Base-by-base conservation (phyloP, 495 filamentous ascomycete species). In the Aspergillus nidulans region DNA sequence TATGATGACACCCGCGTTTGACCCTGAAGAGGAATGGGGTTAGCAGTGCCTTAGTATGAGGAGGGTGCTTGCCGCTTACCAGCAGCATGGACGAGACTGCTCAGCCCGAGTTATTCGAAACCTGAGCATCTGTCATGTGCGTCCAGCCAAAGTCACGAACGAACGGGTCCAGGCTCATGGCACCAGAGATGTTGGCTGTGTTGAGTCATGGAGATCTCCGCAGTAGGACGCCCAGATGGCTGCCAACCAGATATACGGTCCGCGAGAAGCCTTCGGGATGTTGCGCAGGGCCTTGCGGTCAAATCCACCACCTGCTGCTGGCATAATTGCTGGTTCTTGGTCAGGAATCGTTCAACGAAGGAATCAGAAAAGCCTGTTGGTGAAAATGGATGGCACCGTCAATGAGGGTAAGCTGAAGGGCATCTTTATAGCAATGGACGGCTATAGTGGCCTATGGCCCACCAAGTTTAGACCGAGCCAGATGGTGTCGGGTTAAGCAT, bases 331-430 rank as follows among this genome's bases (percentile, higher is more conserved):
- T 10, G n/a, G 18, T 49, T 15, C 19, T 38, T 3, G 16, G 18
- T 4, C 6, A 6, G 30, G 1, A 21, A 28, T 1, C 9, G 24
- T 19, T 16, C 39, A 43, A 23, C 8, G 2, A 46, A 45, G 39
- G 7, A 38, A 64, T 92, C 89, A 34, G 30, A 34, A 34, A 34
- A n/a, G n/a, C n/a, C n/a, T 34, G 30, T 12, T 34, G 30, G 2
- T 5, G 9, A 12, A 12, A 12, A 13, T 34, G 15, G 15, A 34
- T 34, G 30, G 10, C 10, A 13, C 6, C 9, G 30, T 34, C 10
- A 4, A 28, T 10, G 8, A 6, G 30, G 30, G 30, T 12, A 34
- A 34, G 4, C 4, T 34, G 30, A 13, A n/a, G 30, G 4, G 30
- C 30, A 12, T 6, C 30, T 34, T 34, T 34, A 34, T 34, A 34